Conservation (phyloP, 202 grass and related monocot species). For the Zoysia matrella region DNA sequence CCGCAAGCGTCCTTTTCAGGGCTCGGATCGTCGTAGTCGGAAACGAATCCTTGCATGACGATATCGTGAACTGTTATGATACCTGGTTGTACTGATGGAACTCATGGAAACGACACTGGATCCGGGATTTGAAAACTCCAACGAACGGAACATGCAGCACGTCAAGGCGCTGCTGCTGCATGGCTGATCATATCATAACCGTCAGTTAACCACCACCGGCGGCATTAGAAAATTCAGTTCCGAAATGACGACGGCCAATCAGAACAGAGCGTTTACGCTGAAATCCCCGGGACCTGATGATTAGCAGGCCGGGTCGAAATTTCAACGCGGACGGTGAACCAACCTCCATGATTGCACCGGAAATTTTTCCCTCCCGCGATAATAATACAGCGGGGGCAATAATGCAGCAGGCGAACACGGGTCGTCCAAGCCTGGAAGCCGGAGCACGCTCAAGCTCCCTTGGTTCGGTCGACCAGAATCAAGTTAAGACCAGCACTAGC, state of each 20-base stretch:
- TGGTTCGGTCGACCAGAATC: too few species aligned
- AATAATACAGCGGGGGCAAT: too few species aligned
- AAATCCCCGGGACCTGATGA: neutral
- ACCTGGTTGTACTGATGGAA: slow-evolving; percentile 34
- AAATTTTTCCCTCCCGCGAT: too few species aligned
- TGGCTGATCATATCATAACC: neutral
- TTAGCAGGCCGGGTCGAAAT: neutral
- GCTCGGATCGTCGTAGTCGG: too few species aligned
- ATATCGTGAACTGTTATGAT: neutral
- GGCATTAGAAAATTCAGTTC: neutral
- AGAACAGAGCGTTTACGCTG: neutral
- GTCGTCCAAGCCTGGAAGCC: slow-evolving; percentile 13
- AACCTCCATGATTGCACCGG: slow-evolving; percentile 39
- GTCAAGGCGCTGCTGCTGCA: neutral
- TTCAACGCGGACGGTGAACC: slow-evolving; percentile 58
- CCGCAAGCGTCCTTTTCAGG: slow-evolving; percentile 20
- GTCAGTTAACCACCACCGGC: slow-evolving; percentile 19
- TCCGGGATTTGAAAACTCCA: neutral
- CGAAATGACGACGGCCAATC: neutral
- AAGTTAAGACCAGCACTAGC: too few species aligned
- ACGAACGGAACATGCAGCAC: neutral
- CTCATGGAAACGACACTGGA: slow-evolving; percentile 1
- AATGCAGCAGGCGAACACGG: slow-evolving; percentile 34
- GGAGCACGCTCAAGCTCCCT: too few species aligned
- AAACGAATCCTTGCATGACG: slow-evolving; percentile 6